Conservation (phyloP, 345 rosid species). For the Ricinus communis region DNA sequence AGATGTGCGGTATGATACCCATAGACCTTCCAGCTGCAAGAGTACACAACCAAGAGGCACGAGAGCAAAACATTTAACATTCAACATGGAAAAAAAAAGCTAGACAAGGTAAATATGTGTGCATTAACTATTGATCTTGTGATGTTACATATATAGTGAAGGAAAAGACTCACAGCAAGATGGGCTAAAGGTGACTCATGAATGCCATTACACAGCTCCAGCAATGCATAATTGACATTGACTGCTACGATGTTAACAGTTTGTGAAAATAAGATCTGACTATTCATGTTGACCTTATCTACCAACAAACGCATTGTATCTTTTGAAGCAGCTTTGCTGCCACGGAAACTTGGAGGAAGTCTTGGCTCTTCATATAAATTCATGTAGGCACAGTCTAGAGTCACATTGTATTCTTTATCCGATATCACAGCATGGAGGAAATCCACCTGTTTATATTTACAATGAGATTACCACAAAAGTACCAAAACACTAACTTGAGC, state of each 20-base stretch:
- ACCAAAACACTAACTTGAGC: neutral
- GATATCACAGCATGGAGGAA: conserved; percentile 81
- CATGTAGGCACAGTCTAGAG: conserved; percentile 60
- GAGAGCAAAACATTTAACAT: conserved; percentile 7
- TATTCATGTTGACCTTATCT: conserved; percentile 89
- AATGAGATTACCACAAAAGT: neutral
- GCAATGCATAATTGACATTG: conserved; percentile 80
- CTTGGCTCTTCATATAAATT: conserved; percentile 82
- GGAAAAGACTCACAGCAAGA: conserved; percentile 63
- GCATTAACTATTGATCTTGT: neutral
- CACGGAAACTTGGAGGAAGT: conserved; percentile 93
- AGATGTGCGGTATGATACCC: conserved; percentile 92
- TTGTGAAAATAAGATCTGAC: conserved; percentile 81
- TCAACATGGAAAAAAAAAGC: neutral
- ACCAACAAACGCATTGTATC: conserved; percentile 78
- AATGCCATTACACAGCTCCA: conserved; percentile 82
- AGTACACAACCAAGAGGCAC: conserved; percentile 4
- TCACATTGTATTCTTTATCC: conserved; percentile 85
- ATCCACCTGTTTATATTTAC: conserved; percentile 64
- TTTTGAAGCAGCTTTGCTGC: conserved; percentile 62
- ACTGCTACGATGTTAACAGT: conserved; percentile 82
- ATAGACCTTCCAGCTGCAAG: conserved; percentile 88
- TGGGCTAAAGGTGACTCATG: conserved; percentile 88
- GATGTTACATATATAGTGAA: conserved; percentile 11
- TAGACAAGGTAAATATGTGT: neutral